Base-by-base conservation (phyloP, 768 basidiomycete genomes). In the Suillus variegatus region DNA sequence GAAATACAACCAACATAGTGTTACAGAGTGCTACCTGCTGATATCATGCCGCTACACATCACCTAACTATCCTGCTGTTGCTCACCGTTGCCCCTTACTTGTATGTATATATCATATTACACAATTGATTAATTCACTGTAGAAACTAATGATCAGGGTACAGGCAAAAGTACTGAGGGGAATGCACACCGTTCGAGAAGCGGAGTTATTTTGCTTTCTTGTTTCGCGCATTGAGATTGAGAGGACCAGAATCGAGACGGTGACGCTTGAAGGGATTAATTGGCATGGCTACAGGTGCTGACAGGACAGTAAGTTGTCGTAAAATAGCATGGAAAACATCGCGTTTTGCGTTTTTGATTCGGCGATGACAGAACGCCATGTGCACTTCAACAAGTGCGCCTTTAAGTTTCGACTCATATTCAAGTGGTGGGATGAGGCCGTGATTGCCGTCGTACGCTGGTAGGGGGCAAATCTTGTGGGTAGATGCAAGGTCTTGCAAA, bases 381-480 rank as follows among this genome's bases (percentile, higher is more conserved):
- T 65, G 49, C 5, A 65, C 65, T 54, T 65, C 65, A 5, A 65
- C 43, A 9, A 54, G 46, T 3, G 65, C 38, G 0, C 60, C 60
- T 16, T 41, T 61, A 2, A 65, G 60, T 28, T 54, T 65, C 0
- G 47, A 18, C 25, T 65, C 60, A 14, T 61, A 65, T 3, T 65
- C 12, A 4, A 2, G 6, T 4, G 65, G 60, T 2, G n/a, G 28
- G 22, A 65, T 65, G 22, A 55, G 20, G 1, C 12, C 13, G 8
- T 28, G n/a, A n/a, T n/a, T n/a, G n/a, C n/a, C n/a, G 25, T 65
- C 61, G 6, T 54, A 62, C 12, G 52, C 61, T 14, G 61, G 65
- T 5, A 65, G 20, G 9, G 65, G 65, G 16, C 25, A 32, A 14
- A 65, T 61, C 4, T n/a, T 41, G 22, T 65, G 60, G 0, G 52